These are phyloP conservation scores for Diddensiella santjacobensis DNA, from an alignment of 805 yeast species.

Conservation along the genomic window DNA sequence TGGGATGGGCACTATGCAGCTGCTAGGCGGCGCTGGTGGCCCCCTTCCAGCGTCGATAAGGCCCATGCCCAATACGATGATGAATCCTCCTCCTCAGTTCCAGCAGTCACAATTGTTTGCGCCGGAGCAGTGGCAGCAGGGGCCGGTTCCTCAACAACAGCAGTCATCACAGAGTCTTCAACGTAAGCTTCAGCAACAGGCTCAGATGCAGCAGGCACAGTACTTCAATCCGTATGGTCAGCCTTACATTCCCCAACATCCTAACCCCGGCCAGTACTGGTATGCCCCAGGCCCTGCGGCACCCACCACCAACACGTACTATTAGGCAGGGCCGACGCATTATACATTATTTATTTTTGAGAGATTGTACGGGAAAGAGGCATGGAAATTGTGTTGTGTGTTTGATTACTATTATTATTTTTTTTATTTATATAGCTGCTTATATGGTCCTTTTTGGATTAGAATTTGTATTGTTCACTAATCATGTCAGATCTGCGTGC, in stretches of 20 bases:
- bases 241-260: background rate
- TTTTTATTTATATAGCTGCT: no score
- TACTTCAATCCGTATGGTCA: conserved; percentile 2
- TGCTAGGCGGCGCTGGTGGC: conserved; percentile 3
- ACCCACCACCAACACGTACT: conserved; percentile 9
- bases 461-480: no score
- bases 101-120: conserved; percentile 5
- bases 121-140: background rate
- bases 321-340: no score
- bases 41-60: background rate
- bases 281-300: conserved; percentile 4
- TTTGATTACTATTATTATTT: no score
- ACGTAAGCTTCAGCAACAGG: conserved; percentile 6
- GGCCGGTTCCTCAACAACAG: background rate
- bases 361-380: no score
- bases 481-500: no score
- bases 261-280: conserved; percentile 8
- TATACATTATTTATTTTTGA: no score
- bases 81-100: background rate
- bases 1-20: conserved; percentile 10
- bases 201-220: conserved; percentile 2
- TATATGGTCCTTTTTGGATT: no score
- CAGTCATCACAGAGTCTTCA: background rate
- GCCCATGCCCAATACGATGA: background rate
- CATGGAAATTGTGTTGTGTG: no score